These are phyloP conservation scores for Russula olivacea DNA, from an alignment of 768 basidiomycete genomes.

Conservation along the genomic window DNA sequence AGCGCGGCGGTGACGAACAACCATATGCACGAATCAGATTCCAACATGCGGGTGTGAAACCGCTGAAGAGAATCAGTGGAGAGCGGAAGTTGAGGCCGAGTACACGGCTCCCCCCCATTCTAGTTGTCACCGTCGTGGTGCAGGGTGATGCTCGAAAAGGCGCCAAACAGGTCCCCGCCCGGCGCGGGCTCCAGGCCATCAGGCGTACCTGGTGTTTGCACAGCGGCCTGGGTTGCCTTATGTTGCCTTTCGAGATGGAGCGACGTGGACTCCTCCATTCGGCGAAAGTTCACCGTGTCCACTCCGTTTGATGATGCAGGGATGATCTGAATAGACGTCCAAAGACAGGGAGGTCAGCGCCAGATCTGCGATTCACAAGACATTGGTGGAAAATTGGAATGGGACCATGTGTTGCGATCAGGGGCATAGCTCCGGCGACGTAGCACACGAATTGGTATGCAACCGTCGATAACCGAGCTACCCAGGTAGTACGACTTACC, in stretches of 20 bases:
- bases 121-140: slow-evolving; percentile 68
- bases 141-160: slow-evolving; percentile 86
- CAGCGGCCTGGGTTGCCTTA: slow-evolving; percentile 32
- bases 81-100: background rate
- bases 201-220: slow-evolving; percentile 37
- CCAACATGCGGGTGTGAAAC: background rate
- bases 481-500: slow-evolving; percentile 43
- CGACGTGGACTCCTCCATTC: slow-evolving; percentile 84
- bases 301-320: slow-evolving; percentile 70
- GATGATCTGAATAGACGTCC: slow-evolving; percentile 55
- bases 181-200: slow-evolving; percentile 42
- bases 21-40: background rate
- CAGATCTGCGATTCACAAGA: background rate
- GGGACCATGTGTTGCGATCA: background rate
- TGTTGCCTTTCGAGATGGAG: slow-evolving; percentile 67
- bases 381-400: background rate
- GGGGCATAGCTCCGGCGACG: background rate
- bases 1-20: background rate
- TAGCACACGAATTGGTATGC: background rate
- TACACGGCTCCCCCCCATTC: background rate
- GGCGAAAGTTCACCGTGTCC: slow-evolving; percentile 87
- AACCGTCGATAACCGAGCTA: background rate
- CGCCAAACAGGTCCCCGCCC: slow-evolving; percentile 71
- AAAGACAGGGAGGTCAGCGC: slow-evolving; percentile 5
- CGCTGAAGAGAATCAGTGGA: background rate